Evolutionary conservation across 176 grass and related monocot species (phyloP), one percentile per base, ranked within the genome.

Genomic region (Zoysia pacifica): DNA sequence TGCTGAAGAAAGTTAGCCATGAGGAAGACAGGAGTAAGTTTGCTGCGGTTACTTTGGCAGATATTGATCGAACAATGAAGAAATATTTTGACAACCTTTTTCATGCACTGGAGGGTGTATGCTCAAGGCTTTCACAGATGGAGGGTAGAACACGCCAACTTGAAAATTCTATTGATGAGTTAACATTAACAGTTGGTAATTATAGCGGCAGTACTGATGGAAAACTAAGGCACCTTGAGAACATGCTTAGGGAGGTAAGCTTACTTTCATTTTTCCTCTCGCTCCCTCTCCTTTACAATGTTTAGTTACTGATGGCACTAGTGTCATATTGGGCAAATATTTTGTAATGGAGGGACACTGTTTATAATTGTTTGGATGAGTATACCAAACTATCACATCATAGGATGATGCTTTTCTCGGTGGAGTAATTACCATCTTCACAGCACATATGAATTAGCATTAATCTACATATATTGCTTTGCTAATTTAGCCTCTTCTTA

Each of bases 21-120:
- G 84, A 82, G 47, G 89, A 91, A 52, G 81, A 91, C 18, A 94
- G 82, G 78, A 85, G 50, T 71, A 71, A 86, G 58, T 85, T 79
- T n/a, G 45, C 74, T 61, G 16, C 43, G 43, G 78, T 81, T 70
- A 85, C 86, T 12, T 81, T 95, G 11, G 68, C 82, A 77, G 93
- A 99, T 76, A 95, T 99, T 79, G 96, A 99, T 60, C 81, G 44
- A 16, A 93, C 88, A 5, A 91, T 99, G 68, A 99, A 95, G 65
- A 99, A 93, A 65, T 91, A 95, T 73, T 78, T 73, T 73, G 96
- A 99, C 76, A 91, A 79, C 68, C 60, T 98, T 77, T 88, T 98
- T 60, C 67, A 91, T 89, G 88, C 88, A 52, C 59, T 98, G 72
- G 96, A 98, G 79, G 90, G 70, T 74, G 80, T 95, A 53, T 93